Evolutionary conservation across 148 eudicot genomes (phyloP).

Genomic region (Fallopia convolvulus): DNA sequence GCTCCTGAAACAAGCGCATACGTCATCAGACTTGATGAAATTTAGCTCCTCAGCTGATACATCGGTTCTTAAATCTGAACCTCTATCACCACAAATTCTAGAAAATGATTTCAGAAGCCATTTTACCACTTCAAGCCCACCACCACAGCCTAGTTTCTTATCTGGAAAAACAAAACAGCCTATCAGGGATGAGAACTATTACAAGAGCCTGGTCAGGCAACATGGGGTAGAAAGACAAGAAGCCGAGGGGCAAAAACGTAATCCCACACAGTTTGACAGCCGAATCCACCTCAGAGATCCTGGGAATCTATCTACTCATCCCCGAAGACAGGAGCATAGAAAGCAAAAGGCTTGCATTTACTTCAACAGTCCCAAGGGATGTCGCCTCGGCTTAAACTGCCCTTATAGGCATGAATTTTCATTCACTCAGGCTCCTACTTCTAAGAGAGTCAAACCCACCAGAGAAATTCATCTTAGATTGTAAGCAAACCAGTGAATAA

Average conservation of each 20-base stretch:
- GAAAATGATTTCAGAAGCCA: neutral
- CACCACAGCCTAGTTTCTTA: neutral
- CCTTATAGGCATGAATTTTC: conserved; percentile 24
- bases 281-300: neutral
- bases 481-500: neutral
- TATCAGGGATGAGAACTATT: conserved; percentile 27
- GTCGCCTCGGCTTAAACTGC: conserved; percentile 42
- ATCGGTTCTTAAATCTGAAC: neutral
- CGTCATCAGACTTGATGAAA: neutral
- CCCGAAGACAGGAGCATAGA: neutral
- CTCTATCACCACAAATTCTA: conserved; percentile 5
- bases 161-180: neutral
- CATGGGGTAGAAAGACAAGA: conserved; percentile 36
- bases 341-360: conserved; percentile 32
- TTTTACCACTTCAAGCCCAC: neutral
- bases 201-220: conserved; percentile 36
- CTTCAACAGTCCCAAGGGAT: conserved; percentile 37
- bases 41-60: neutral
- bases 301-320: neutral
- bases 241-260: conserved; percentile 4
- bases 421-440: conserved; percentile 16
- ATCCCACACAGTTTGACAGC: conserved; percentile 5
- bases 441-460: conserved; percentile 30
- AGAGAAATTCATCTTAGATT: neutral
- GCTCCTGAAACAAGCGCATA: neutral